A percentile compares a stretch with the other conserved stretches of the same genome.
These are phyloP conservation scores for Fusarium buharicum DNA, from an alignment of 2,329 filamentous ascomycete species.

Conservation along the genomic window DNA sequence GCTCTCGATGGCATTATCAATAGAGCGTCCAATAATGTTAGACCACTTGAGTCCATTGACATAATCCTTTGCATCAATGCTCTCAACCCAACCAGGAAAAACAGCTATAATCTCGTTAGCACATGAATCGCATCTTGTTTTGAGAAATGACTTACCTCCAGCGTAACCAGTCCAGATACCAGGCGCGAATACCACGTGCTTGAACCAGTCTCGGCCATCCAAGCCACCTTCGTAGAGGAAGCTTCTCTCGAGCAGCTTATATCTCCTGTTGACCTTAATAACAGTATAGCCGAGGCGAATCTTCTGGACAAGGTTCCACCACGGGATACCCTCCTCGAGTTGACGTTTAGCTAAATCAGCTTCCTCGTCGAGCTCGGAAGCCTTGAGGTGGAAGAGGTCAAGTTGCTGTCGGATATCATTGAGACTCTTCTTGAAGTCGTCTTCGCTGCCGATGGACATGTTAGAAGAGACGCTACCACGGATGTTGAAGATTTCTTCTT, in stretches of 20 bases:
- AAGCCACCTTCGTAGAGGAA: conserved; percentile 82
- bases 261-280: conserved; percentile 77
- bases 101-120: conserved; percentile 57
- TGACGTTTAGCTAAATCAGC: conserved; percentile 57
- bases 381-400: conserved; percentile 52
- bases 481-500: conserved; percentile 48
- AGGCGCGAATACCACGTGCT: conserved; percentile 93
- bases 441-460: conserved; percentile 50
- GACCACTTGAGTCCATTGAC: conserved; percentile 68
- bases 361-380: conserved; percentile 58
- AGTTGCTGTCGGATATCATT: conserved; percentile 53
- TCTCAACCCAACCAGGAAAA: conserved; percentile 71
- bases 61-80: conserved; percentile 69
- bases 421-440: conserved; percentile 55
- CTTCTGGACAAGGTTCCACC: conserved; percentile 81
- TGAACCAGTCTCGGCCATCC: conserved; percentile 87
- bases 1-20: conserved; percentile 59
- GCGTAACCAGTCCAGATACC: conserved; percentile 92
- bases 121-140: too few relatives aligned
- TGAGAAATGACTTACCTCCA: conserved; percentile 64
- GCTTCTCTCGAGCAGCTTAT: conserved; percentile 83
- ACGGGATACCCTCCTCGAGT: conserved; percentile 68
- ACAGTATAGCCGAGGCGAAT: conserved; percentile 72
- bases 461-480: conserved; percentile 43
- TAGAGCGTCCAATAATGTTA: conserved; percentile 64